Evolutionary conservation across 1,139 yeast species (phyloP).

Genomic region (Yamadazyma friedrichii): DNA sequence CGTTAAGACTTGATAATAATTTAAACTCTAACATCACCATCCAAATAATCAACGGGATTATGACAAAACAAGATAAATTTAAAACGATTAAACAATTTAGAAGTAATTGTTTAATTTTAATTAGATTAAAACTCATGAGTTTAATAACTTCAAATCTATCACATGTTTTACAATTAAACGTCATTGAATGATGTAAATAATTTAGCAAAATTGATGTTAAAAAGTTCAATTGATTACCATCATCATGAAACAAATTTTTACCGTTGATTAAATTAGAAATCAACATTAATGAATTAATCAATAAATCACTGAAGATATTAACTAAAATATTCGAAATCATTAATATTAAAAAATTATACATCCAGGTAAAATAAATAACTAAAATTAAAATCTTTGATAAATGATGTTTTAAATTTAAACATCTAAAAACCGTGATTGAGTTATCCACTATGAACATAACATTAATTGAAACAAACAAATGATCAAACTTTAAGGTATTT

Average conservation of each 20-base stretch:
- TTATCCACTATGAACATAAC: constrained; percentile 17
- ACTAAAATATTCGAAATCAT: constrained; percentile 14
- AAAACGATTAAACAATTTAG: constrained; percentile 24
- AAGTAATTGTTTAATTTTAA: constrained; percentile 9
- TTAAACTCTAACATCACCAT: constrained; percentile 6
- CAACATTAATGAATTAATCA: constrained; percentile 19
- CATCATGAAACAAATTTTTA: constrained; percentile 3
- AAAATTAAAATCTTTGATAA: constrained; percentile 4
- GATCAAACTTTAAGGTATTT: constrained; percentile 22
- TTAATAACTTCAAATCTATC: constrained; percentile 2
- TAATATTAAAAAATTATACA: constrained; percentile 22
- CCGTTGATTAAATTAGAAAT: constrained; percentile 8
- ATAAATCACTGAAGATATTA: constrained; percentile 23
- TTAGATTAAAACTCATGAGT: constrained; percentile 7
- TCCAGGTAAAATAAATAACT: constrained; percentile 20
- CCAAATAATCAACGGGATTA: constrained; percentile 29
- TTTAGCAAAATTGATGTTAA: constrained; percentile 19
- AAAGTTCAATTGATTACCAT: constrained; percentile 14
- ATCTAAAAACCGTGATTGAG: constrained; percentile 15
- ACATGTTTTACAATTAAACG: constrained; percentile 7
- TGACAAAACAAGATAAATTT: constrained; percentile 23
- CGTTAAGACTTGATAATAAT: not conserved
- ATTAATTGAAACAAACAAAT: constrained; percentile 20
- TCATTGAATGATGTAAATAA: constrained; percentile 17
- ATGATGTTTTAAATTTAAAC: constrained; percentile 10